Conservation (phyloP, 192 early-diverging fungal genomes). For the Backusella morwellensis region DNA sequence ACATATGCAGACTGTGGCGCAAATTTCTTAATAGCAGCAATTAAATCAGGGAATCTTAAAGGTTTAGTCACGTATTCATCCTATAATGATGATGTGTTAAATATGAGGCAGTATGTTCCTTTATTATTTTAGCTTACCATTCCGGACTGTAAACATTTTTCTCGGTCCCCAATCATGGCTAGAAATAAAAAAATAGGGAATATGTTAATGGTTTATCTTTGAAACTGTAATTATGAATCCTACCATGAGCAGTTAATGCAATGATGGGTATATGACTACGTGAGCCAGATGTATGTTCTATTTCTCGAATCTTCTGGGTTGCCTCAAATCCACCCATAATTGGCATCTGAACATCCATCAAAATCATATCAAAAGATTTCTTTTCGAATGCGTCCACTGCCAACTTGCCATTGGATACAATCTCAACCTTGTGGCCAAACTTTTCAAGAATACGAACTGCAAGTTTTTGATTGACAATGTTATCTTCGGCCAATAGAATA, state of each 20-base stretch:
- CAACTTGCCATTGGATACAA: conserved; percentile 77
- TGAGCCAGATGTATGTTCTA: conserved; percentile 49
- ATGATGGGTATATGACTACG: conserved; percentile 48
- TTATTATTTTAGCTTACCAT: conserved; percentile 49
- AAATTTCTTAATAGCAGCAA: conserved; percentile 28
- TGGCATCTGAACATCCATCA: conserved; percentile 92
- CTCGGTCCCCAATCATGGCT: conserved; percentile 74
- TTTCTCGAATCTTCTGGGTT: conserved; percentile 74
- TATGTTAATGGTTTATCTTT: background rate
- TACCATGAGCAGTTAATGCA: conserved; percentile 64
- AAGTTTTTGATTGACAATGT: conserved; percentile 83
- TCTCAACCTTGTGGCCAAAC: conserved; percentile 72
- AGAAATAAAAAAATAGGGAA: background rate
- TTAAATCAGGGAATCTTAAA: conserved; percentile 23
- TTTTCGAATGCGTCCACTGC: conserved; percentile 69
- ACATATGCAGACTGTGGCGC: conserved; percentile 23
- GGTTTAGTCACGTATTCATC: conserved; percentile 71
- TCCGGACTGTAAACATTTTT: conserved; percentile 65
- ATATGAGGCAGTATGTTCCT: background rate
- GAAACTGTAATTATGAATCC: background rate
- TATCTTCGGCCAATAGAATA: conserved; percentile 83
- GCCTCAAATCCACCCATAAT: conserved; percentile 89
- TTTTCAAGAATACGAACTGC: conserved; percentile 71
- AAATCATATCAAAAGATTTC: conserved; percentile 55
- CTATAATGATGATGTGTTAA: conserved; percentile 9